phyloP scores from a whole-genome alignment of 2,329 filamentous ascomycete genomes.

The Lasiodiplodia hormozganensis region DNA sequence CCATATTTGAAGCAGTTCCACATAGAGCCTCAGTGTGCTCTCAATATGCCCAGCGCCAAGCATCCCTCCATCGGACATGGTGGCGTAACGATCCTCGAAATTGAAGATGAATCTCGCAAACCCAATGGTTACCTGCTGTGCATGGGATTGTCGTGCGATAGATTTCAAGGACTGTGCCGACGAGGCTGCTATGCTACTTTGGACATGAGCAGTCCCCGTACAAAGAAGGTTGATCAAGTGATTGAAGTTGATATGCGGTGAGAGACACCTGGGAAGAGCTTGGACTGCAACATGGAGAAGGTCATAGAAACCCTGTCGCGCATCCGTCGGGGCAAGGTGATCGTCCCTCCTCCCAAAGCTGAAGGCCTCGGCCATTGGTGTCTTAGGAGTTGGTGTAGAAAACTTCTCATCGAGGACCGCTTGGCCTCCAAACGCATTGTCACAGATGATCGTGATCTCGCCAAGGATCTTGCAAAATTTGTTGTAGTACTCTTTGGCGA shows the following conservation, averaged over 20 bases:
- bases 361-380: conserved; percentile 92
- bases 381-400: conserved; percentile 84
- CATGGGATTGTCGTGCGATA: conserved; percentile 90
- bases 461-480: conserved; percentile 95
- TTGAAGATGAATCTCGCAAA: conserved; percentile 99
- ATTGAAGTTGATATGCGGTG: conserved; percentile 89
- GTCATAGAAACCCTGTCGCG: conserved; percentile 95
- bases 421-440: conserved; percentile 96
- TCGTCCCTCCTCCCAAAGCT: conserved; percentile 87
- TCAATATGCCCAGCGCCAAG: conserved; percentile 93
- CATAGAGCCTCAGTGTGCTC: conserved; percentile 88
- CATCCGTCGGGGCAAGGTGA: conserved; percentile 73
- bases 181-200: conserved; percentile 88
- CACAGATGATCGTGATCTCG: conserved; percentile 94
- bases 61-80: conserved; percentile 98
- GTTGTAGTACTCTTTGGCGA: conserved; percentile 82
- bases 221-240: conserved; percentile 93
- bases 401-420: conserved; percentile 96
- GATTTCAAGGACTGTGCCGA: conserved; percentile 93
- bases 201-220: conserved; percentile 94
- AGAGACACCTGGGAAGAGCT: conserved; percentile 91
- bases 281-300: conserved; percentile 94
- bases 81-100: conserved; percentile 96
- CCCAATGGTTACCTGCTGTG: conserved; percentile 93
- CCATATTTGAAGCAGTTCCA: conserved; percentile 95